Evolutionary conservation across 768 basidiomycete genomes (phyloP).

Genomic region (Cantharellus anzutake): DNA sequence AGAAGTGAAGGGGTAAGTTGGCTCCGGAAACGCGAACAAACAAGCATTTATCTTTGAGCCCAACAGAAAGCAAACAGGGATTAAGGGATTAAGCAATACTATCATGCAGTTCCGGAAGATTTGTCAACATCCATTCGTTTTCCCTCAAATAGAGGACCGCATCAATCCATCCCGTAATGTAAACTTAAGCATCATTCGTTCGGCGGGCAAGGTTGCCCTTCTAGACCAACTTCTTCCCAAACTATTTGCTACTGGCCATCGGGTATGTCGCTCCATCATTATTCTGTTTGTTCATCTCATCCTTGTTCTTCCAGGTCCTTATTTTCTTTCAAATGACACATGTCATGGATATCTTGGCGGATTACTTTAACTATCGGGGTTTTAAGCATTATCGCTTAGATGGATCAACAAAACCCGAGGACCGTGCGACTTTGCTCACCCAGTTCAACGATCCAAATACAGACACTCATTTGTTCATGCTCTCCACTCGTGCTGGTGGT

Average conservation of each 20-base stretch:
- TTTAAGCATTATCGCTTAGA: conserved; percentile 87
- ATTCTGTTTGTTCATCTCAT: not conserved
- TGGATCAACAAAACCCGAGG: conserved; percentile 90
- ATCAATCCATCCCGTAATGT: conserved; percentile 68
- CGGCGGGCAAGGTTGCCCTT: conserved; percentile 87
- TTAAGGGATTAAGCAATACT: conserved; percentile 84
- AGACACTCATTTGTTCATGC: conserved; percentile 77
- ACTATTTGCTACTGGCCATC: conserved; percentile 80
- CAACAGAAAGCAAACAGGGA: conserved; percentile 47
- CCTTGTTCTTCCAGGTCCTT: conserved; percentile 38
- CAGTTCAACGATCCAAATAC: conserved; percentile 80
- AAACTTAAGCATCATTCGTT: conserved; percentile 69
- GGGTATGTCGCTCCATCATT: conserved; percentile 27
- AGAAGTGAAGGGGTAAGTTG: conserved; percentile 48
- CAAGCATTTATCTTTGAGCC: conserved; percentile 3
- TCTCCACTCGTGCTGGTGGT: conserved; percentile 88
- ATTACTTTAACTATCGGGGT: conserved; percentile 74
- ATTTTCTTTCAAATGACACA: conserved; percentile 99
- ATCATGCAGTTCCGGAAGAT: conserved; percentile 97
- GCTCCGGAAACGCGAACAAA: not conserved
- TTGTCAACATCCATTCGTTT: conserved; percentile 94
- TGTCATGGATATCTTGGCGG: conserved; percentile 97
- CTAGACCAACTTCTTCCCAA: conserved; percentile 85
- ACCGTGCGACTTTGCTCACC: conserved; percentile 72
- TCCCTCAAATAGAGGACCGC: conserved; percentile 87